Evolutionary conservation across 202 grass and related monocot genomes (phyloP).

Genomic region (Setaria viridis): DNA sequence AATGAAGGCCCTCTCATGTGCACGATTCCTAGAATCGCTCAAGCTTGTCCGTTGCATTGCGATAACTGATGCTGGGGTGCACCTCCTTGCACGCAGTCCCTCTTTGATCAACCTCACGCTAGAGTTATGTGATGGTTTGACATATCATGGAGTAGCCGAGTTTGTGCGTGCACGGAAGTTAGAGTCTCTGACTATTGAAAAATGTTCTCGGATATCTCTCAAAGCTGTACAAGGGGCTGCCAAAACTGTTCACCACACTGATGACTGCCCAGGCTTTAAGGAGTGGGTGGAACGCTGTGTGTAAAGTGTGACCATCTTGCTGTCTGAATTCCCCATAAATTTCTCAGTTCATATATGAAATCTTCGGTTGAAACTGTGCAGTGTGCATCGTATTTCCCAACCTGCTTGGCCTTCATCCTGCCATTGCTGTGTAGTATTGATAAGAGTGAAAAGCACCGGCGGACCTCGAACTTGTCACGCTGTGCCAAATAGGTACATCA

Average conservation of each 20-base stretch:
- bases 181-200: background rate
- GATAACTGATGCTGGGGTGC: background rate
- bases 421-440: background rate
- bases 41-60: background rate
- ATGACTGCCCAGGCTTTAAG: background rate
- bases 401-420: background rate
- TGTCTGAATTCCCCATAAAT: background rate
- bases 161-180: background rate
- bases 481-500: too few relatives aligned
- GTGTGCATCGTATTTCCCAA: background rate
- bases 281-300: background rate
- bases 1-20: conserved; percentile 48
- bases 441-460: too few relatives aligned
- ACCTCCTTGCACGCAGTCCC: background rate
- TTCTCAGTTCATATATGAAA: background rate
- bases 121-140: background rate
- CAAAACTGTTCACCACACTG: background rate
- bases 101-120: background rate
- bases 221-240: background rate
- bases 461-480: too few relatives aligned
- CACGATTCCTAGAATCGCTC: background rate
- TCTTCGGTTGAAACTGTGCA: background rate
- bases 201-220: background rate
- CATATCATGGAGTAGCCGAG: background rate
- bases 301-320: background rate